Evolutionary conservation across 306 rosid genomes (phyloP), one percentile per base, ranked within the genome.

Genomic region (Ceratonia siliqua): DNA sequence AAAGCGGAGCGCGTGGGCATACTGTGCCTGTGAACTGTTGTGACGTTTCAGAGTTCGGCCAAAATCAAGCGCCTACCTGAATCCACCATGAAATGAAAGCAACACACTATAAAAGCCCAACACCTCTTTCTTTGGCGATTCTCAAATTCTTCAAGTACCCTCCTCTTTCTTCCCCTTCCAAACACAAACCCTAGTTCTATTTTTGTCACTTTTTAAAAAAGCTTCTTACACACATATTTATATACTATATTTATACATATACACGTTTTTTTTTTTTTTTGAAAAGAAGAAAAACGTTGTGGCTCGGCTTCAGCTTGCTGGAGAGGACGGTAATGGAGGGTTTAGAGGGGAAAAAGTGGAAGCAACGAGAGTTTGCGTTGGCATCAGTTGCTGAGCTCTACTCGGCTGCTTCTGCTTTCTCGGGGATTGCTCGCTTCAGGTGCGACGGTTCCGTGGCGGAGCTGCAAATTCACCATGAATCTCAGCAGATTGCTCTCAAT

Each of bases 341-440:
- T 49, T 49, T 24, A 6, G 55, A 0, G 0, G 55, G 55, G 24
- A 0, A 17, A 49, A 49, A n/a, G 24, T 6, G 6, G 55, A 7
- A 49, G 55, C 24, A 17, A 21, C 21, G 55, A n/a, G 55, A n/a
- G 10, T 49, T 49, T 17, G 55, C 24, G 7, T 49, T 49, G 17
- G 0, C 22, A 17, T 49, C 55, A 17, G 55, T 49, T 49, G 55
- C 24, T 17, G 24, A 49, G 11, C 55, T 49, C 22, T 17, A 17
- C 1, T 17, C 55, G 8, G 24, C 82, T 17, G 42, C 83, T 35
- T 39, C 68, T 22, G 63, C 87, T 65, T 59, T 82, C 43, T 83
- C 89, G 10, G 92, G 68, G 41, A 52, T 79, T 65, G 91, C 90
- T 46, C 83, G 86, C 70, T 89, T 92, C 77, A 38, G 72, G 5